Percentiles rank a stretch among this genome's conserved stretches.
Evolutionary conservation across 306 rosid genomes (phyloP).

Genomic region (Fragaria iinumae): DNA sequence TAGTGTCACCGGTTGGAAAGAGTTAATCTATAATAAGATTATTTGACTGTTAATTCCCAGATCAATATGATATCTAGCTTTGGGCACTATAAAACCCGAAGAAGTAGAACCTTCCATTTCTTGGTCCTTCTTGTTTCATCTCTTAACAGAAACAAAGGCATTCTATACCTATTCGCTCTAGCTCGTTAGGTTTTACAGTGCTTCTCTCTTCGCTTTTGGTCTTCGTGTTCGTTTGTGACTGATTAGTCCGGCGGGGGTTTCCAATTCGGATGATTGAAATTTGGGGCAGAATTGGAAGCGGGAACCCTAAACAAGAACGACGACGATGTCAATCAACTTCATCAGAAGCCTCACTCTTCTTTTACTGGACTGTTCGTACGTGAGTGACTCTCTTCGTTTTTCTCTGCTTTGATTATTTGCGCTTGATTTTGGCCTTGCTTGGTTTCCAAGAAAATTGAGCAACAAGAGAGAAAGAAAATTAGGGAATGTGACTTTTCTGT

Average conservation of each 20-base stretch:
- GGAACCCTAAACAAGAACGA: background rate
- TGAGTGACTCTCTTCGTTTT: slow-evolving; percentile 28
- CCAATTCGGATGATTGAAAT: background rate
- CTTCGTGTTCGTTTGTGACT: background rate
- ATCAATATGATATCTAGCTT: no score
- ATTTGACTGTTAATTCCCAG: no score
- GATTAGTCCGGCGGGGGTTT: background rate
- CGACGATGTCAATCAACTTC: slow-evolving; percentile 48
- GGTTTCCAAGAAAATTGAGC: background rate
- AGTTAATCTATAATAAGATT: no score
- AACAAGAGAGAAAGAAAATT: background rate
- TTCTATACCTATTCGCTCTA: background rate
- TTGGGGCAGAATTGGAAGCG: background rate
- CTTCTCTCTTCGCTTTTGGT: background rate
- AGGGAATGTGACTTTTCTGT: background rate
- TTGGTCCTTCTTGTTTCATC: background rate
- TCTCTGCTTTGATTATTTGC: background rate
- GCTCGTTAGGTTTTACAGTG: background rate
- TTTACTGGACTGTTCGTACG: slow-evolving; percentile 80
- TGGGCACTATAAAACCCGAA: no score
- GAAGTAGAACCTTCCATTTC: no score
- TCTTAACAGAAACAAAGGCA: background rate
- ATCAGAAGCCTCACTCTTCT: slow-evolving; percentile 71
- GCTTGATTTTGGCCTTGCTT: background rate
- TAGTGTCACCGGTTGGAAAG: no score